Evolutionary conservation across 306 rosid species (phyloP).

Genomic region (Cicer pinnatifidum): DNA sequence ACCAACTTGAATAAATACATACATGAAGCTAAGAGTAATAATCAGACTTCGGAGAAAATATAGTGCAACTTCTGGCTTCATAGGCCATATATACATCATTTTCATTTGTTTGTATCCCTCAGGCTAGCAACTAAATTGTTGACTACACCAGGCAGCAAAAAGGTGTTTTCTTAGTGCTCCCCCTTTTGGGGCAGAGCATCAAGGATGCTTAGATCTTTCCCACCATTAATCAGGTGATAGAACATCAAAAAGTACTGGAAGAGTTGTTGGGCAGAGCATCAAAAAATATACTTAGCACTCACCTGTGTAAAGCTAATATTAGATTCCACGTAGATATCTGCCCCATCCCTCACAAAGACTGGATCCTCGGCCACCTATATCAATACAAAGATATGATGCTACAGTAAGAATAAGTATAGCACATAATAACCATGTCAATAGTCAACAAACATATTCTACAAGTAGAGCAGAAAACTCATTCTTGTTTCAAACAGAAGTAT

Average conservation of each 20-base stretch:
- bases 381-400: slow-evolving; percentile 41
- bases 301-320: slow-evolving; percentile 96
- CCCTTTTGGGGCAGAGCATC: neutral
- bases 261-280: neutral
- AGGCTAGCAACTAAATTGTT: neutral
- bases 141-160: slow-evolving; percentile 5
- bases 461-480: slow-evolving; percentile 29
- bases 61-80: too few species aligned
- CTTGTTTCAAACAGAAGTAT: slow-evolving; percentile 12
- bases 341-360: slow-evolving; percentile 81
- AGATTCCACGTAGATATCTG: slow-evolving; percentile 85
- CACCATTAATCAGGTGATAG: slow-evolving; percentile 5
- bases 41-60: too few species aligned
- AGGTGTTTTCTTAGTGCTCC: slow-evolving; percentile 17
- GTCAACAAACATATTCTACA: slow-evolving; percentile 5
- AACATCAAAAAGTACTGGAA: slow-evolving; percentile 5
- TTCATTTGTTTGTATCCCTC: neutral
- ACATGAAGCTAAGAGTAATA: too few species aligned
- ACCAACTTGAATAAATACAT: too few species aligned
- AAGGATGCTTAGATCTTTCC: slow-evolving; percentile 22
- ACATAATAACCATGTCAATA: slow-evolving; percentile 27
- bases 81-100: too few species aligned
- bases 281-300: slow-evolving; percentile 41
- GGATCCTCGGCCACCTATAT: slow-evolving; percentile 84
- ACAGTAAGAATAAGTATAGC: slow-evolving; percentile 39